phyloP scores from a whole-genome alignment of 768 basidiomycete genomes.

The Mycena galopus region DNA sequence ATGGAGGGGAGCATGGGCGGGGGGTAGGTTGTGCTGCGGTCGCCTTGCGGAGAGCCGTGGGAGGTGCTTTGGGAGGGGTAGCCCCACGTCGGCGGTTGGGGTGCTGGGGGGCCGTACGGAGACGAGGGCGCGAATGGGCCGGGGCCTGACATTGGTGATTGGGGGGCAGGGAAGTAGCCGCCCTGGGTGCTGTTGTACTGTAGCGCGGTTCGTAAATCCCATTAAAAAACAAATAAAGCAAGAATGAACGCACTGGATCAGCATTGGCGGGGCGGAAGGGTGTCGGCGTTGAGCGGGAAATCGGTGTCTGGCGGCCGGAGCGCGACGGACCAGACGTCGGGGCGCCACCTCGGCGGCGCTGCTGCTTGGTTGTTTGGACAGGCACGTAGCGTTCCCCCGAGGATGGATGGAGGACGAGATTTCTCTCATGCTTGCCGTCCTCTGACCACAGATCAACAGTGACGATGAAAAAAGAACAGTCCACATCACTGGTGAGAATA shows the following conservation, averaged over 20 bases:
- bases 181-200: slow-evolving; percentile 52
- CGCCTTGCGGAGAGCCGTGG: slow-evolving; percentile 45
- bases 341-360: slow-evolving; percentile 55
- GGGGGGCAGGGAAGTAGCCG: slow-evolving; percentile 60
- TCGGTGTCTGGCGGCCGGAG: slow-evolving; percentile 61
- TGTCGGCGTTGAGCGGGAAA: slow-evolving; percentile 61
- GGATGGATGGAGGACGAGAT: slow-evolving; percentile 90
- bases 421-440: slow-evolving; percentile 87
- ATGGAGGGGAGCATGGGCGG: slow-evolving; percentile 68
- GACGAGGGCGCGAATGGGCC: slow-evolving; percentile 56
- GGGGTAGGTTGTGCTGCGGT: slow-evolving; percentile 62
- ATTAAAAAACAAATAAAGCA: neutral
- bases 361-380: slow-evolving; percentile 56
- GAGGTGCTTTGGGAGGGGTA: slow-evolving; percentile 54
- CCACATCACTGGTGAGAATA: slow-evolving; percentile 76
- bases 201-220: neutral
- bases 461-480: slow-evolving; percentile 89
- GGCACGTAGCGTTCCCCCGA: slow-evolving; percentile 83
- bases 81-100: slow-evolving; percentile 66
- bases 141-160: slow-evolving; percentile 54
- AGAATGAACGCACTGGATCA: slow-evolving; percentile 57
- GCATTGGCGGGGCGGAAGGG: slow-evolving; percentile 58
- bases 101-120: slow-evolving; percentile 55
- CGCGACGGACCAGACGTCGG: slow-evolving; percentile 46
- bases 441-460: slow-evolving; percentile 94